Evolutionary conservation across 768 basidiomycete genomes (phyloP).

Genomic region (Russula virescens): DNA sequence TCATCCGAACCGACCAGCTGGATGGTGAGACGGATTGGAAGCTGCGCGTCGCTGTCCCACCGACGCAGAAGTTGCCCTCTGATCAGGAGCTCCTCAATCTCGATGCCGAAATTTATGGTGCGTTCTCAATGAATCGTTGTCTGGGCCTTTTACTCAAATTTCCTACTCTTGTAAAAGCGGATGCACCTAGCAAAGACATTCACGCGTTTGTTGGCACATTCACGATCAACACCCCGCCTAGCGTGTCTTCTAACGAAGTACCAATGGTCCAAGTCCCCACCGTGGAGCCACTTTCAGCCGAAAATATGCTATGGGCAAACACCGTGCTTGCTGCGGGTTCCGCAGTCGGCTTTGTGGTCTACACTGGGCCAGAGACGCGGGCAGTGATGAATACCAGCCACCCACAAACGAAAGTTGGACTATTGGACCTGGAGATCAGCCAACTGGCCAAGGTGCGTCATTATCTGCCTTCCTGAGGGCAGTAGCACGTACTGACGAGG

Average conservation of each 20-base stretch:
- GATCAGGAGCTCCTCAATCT: conserved; percentile 50
- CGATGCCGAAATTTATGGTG: conserved; percentile 89
- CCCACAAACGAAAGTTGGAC: conserved; percentile 89
- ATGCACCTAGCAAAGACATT: conserved; percentile 94
- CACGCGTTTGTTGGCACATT: conserved; percentile 93
- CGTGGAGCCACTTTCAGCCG: conserved; percentile 84
- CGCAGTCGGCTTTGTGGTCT: conserved; percentile 88
- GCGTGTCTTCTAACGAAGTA: conserved; percentile 32
- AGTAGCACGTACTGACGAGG: background rate
- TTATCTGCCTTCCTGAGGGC: background rate
- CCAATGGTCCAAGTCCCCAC: conserved; percentile 38
- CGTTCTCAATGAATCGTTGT: conserved; percentile 22
- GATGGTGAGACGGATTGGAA: conserved; percentile 99
- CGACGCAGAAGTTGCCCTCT: conserved; percentile 69
- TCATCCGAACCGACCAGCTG: conserved; percentile 95
- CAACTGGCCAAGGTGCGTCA: conserved; percentile 78
- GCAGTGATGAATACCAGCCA: conserved; percentile 99
- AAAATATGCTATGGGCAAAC: conserved; percentile 96
- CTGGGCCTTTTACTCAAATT: background rate
- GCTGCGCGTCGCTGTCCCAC: conserved; percentile 79
- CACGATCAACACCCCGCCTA: conserved; percentile 54
- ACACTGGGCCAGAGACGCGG: conserved; percentile 91
- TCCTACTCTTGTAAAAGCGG: conserved; percentile 47
- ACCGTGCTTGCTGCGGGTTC: conserved; percentile 95
- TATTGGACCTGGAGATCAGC: conserved; percentile 93